These are phyloP conservation scores for Neurospora intermedia DNA, from an alignment of 495 filamentous ascomycete genomes.

Conservation along the genomic window DNA sequence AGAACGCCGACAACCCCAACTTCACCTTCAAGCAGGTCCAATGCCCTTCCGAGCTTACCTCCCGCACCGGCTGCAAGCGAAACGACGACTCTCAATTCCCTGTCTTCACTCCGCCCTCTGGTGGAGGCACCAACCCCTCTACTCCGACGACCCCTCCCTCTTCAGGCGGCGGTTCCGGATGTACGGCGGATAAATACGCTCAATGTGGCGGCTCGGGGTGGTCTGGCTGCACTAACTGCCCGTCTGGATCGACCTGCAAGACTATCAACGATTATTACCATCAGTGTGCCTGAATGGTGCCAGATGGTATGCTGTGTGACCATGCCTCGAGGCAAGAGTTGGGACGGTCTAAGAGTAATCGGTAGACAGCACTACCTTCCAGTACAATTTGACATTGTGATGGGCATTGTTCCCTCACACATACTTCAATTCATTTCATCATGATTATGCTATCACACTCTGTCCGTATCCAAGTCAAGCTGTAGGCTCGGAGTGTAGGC, in stretches of 20 bases:
- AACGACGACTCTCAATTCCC: conserved; percentile 24
- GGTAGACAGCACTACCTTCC: background rate
- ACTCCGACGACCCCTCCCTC: background rate
- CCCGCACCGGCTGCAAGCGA: conserved; percentile 38
- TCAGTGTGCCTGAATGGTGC: conserved; percentile 14
- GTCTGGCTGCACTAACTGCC: conserved; percentile 21
- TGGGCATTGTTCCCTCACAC: background rate
- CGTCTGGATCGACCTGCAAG: conserved; percentile 16
- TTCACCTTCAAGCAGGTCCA: conserved; percentile 43
- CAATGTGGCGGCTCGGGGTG: conserved; percentile 31
- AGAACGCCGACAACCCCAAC: conserved; percentile 44
- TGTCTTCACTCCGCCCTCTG: conserved; percentile 11
- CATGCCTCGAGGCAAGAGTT: background rate
- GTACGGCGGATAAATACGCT: conserved; percentile 21
- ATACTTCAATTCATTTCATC: background rate
- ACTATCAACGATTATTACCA: conserved; percentile 17
- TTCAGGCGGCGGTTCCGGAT: background rate
- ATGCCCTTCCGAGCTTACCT: conserved; percentile 42
- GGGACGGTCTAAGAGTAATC: background rate
- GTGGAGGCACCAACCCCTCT: background rate
- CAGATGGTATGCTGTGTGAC: background rate
- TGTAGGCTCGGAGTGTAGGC: background rate
- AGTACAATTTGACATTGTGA: background rate
- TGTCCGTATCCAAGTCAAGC: background rate
- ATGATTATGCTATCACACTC: background rate